phyloP scores from a whole-genome alignment of 306 rosid genomes.

The Begonia peltatifolia region DNA sequence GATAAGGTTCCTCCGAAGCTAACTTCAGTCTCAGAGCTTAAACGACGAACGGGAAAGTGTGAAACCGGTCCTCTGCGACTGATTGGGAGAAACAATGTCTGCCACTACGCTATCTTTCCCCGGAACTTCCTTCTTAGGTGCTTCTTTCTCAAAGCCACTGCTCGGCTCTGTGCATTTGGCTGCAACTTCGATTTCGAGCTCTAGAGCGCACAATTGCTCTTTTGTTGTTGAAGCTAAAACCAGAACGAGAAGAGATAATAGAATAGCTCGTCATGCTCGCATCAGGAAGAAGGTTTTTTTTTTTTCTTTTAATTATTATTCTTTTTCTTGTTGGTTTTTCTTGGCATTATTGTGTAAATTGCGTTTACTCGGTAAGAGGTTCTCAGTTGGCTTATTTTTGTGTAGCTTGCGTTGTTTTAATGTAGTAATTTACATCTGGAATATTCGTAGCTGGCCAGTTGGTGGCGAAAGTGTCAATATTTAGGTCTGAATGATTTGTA shows the following conservation, averaged over 20 bases:
- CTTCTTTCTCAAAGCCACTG: not conserved
- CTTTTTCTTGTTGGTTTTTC: not conserved
- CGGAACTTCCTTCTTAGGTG: not conserved
- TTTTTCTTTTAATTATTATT: not conserved
- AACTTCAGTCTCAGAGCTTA: too few relatives aligned
- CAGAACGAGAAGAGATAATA: constrained; percentile 32
- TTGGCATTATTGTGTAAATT: not conserved
- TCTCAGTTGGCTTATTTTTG: not conserved
- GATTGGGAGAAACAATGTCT: not conserved
- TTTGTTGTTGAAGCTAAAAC: constrained; percentile 32
- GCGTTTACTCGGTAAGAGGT: not conserved
- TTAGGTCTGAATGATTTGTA: too few relatives aligned
- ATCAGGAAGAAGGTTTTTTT: constrained; percentile 30
- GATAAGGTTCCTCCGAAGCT: too few relatives aligned
- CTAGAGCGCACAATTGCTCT: constrained; percentile 3
- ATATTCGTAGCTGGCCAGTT: too few relatives aligned
- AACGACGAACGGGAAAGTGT: too few relatives aligned
- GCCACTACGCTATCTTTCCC: not conserved
- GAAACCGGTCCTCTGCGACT: too few relatives aligned
- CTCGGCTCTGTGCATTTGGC: not conserved
- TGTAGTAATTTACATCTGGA: not conserved
- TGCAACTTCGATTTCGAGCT: not conserved
- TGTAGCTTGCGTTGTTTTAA: not conserved
- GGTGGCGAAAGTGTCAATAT: too few relatives aligned
- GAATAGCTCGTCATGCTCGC: constrained; percentile 55